Conservation (phyloP, 176 grass and related monocot species). For the Miscanthus lutarioriparius region DNA sequence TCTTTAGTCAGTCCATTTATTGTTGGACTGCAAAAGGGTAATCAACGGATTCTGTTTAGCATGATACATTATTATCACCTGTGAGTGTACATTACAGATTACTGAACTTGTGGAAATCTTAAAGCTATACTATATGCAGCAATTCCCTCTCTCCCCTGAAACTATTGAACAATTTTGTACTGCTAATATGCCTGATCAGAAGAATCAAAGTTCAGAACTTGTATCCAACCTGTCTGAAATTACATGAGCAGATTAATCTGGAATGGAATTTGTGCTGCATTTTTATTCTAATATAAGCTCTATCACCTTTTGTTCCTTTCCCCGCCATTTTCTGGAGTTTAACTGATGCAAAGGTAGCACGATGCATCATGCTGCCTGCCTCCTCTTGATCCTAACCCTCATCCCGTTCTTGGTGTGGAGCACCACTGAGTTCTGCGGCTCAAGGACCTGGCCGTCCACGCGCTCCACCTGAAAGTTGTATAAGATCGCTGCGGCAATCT, state of each 20-base stretch:
- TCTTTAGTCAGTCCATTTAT: conserved; percentile 25
- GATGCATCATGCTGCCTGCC: conserved; percentile 18
- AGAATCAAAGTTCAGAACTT: neutral
- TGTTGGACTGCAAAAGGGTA: conserved; percentile 5
- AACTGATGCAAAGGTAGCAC: neutral
- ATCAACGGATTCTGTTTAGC: conserved; percentile 22
- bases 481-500: conserved; percentile 36
- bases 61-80: conserved; percentile 13
- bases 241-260: neutral
- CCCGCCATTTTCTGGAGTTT: neutral
- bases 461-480: conserved; percentile 57
- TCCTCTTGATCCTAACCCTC: conserved; percentile 40
- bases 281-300: neutral
- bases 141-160: neutral
- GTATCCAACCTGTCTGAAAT: neutral
- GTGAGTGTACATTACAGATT: conserved; percentile 8
- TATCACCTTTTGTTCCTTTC: neutral
- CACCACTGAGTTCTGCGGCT: conserved; percentile 54
- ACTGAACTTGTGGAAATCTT: neutral
- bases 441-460: conserved; percentile 35
- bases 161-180: conserved; percentile 14
- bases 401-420: conserved; percentile 59
- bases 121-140: neutral
- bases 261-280: neutral
- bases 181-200: neutral